Evolutionary conservation across 495 filamentous ascomycete genomes (phyloP).

Genomic region (Penicillium desertorum): DNA sequence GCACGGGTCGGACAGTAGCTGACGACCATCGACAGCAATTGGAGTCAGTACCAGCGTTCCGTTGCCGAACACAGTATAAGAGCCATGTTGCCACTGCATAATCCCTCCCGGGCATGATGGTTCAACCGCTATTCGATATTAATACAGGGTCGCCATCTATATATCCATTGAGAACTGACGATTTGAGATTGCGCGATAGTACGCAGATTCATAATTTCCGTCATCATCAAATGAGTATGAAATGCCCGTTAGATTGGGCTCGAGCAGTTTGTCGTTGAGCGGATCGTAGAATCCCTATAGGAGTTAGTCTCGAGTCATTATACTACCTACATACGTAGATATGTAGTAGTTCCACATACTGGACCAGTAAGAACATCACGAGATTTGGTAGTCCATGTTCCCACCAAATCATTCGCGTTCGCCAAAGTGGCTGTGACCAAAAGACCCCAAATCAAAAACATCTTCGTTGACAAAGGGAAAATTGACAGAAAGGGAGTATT

Average conservation of each 20-base stretch:
- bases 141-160: slow-evolving; percentile 10
- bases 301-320: slow-evolving; percentile 8
- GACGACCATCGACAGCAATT: slow-evolving; percentile 68
- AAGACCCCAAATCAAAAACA: slow-evolving; percentile 30
- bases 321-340: background rate
- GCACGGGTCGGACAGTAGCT: slow-evolving; percentile 70
- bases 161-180: slow-evolving; percentile 50
- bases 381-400: slow-evolving; percentile 79
- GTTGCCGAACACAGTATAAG: slow-evolving; percentile 53
- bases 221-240: slow-evolving; percentile 77
- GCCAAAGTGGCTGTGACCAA: slow-evolving; percentile 33
- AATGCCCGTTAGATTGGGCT: slow-evolving; percentile 71
- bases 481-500: slow-evolving; percentile 17
- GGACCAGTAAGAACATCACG: slow-evolving; percentile 70
- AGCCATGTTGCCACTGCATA: slow-evolving; percentile 80
- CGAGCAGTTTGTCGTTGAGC: slow-evolving; percentile 63
- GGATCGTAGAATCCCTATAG: slow-evolving; percentile 72
- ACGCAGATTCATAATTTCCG: slow-evolving; percentile 71
- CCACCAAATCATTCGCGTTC: slow-evolving; percentile 53
- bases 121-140: slow-evolving; percentile 47
- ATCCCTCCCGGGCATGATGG: slow-evolving; percentile 67
- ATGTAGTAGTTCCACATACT: slow-evolving; percentile 42
- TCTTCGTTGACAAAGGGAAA: slow-evolving; percentile 16
- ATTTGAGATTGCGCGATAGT: slow-evolving; percentile 72
- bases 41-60: slow-evolving; percentile 62